Conservation (phyloP, 2,329 filamentous ascomycete species). For the Nemania bipapillata region DNA sequence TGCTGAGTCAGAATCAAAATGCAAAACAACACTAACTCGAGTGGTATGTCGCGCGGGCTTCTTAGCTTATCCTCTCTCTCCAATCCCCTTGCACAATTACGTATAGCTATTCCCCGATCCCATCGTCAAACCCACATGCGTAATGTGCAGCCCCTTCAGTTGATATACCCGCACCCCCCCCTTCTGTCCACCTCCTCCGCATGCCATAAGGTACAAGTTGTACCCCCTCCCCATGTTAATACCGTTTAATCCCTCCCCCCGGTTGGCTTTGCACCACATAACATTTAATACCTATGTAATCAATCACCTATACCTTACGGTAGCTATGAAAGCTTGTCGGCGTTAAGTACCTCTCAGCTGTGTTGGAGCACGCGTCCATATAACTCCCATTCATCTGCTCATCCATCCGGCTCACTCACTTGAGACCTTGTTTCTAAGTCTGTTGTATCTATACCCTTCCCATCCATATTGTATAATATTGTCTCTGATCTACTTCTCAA, state of each 20-base stretch:
- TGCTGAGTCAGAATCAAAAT: conserved; percentile 51
- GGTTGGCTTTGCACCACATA: conserved; percentile 40
- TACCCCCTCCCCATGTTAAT: conserved; percentile 38
- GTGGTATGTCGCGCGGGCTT: conserved; percentile 46
- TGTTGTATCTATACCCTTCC: conserved; percentile 35
- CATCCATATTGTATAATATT: conserved; percentile 22
- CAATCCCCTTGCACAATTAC: conserved; percentile 35
- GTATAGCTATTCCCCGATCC: conserved; percentile 42
- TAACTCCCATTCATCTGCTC: conserved; percentile 44
- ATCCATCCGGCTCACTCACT: conserved; percentile 40
- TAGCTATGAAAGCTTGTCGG: conserved; percentile 47
- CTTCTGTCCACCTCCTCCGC: conserved; percentile 37
- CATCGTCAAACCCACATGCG: conserved; percentile 38
- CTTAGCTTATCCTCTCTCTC: conserved; percentile 35
- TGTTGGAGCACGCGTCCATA: conserved; percentile 47
- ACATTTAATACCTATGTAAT: conserved; percentile 49
- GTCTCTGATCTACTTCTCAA: conserved; percentile 6
- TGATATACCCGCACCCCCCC: conserved; percentile 39
- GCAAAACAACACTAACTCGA: conserved; percentile 46
- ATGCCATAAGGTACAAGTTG: conserved; percentile 23
- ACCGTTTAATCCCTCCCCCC: conserved; percentile 48
- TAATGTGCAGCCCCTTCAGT: conserved; percentile 19
- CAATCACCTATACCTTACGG: conserved; percentile 44
- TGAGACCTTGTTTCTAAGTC: conserved; percentile 37
- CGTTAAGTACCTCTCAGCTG: conserved; percentile 45